Percentiles rank a stretch among this genome's conserved stretches.
These are phyloP conservation scores for Arctium minus DNA, from an alignment of 129 eudicot species.

Conservation along the genomic window DNA sequence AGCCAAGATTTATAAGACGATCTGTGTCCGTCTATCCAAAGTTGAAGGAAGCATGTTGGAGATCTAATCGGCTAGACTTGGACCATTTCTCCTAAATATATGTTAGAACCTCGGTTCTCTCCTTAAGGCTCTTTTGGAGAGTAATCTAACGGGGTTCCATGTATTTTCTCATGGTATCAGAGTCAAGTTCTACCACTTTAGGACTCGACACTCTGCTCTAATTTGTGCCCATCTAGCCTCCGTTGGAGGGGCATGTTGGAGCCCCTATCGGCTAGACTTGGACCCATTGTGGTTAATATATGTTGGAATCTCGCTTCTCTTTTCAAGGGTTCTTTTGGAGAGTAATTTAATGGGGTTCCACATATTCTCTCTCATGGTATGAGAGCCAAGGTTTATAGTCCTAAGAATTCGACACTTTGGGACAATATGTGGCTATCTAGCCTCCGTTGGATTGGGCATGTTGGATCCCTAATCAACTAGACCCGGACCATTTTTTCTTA, in stretches of 20 bases:
- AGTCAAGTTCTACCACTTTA: not conserved
- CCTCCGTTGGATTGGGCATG: not conserved
- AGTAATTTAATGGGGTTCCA: not conserved
- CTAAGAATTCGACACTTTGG: not conserved
- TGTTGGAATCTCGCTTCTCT: not conserved
- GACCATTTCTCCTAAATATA: too few species aligned
- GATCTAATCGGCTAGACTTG: too few species aligned
- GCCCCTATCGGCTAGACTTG: not conserved
- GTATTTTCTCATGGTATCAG: not conserved
- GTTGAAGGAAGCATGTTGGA: too few species aligned
- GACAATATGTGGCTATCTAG: not conserved
- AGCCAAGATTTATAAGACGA: too few species aligned
- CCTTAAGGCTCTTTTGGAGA: too few species aligned
- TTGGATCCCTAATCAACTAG: not conserved
- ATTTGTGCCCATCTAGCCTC: too few species aligned
- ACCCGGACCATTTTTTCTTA: not conserved
- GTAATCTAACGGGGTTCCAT: not conserved
- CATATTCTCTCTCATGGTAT: not conserved
- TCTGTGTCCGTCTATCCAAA: too few species aligned
- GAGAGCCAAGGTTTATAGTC: not conserved
- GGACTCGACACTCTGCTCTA: not conserved
- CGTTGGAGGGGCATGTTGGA: too few species aligned
- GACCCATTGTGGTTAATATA: not conserved
- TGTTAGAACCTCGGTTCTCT: too few species aligned
- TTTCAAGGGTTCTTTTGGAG: not conserved